A percentile compares a stretch with the other conserved stretches of the same genome.
phyloP scores from a whole-genome alignment of 345 rosid genomes.

The Bretschneidera sinensis region DNA sequence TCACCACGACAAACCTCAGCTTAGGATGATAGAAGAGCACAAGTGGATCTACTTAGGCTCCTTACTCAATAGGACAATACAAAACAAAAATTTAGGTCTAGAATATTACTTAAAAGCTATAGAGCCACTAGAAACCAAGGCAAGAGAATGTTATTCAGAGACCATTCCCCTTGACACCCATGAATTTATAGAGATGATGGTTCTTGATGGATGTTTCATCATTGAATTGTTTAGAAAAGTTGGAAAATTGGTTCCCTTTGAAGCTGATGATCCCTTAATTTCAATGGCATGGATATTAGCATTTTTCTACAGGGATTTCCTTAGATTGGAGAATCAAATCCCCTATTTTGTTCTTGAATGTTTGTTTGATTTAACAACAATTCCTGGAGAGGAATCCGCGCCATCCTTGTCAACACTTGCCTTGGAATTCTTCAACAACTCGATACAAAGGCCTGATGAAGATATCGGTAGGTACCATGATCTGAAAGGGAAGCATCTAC shows the following conservation, averaged over 20 bases:
- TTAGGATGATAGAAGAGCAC: conserved; percentile 73
- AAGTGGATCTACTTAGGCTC: conserved; percentile 64
- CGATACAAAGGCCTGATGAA: conserved; percentile 32
- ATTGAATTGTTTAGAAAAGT: conserved; percentile 63
- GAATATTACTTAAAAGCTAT: conserved; percentile 42
- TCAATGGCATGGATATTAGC: conserved; percentile 73
- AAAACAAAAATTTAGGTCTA: conserved; percentile 24
- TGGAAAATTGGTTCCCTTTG: conserved; percentile 27
- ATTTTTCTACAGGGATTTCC: conserved; percentile 56
- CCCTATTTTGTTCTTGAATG: conserved; percentile 64
- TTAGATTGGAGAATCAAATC: conserved; percentile 47
- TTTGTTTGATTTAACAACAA: conserved; percentile 41
- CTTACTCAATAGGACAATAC: conserved; percentile 35
- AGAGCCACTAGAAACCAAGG: conserved; percentile 34
- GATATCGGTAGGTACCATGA: conserved; percentile 24
- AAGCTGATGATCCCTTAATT: conserved; percentile 59
- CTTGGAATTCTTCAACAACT: conserved; percentile 57
- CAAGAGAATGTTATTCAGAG: conserved; percentile 72
- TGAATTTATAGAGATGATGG: conserved; percentile 66
- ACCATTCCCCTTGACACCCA: conserved; percentile 27
- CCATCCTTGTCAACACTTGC: conserved; percentile 40
- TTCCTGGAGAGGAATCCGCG: conserved; percentile 23
- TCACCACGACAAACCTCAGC: conserved; percentile 41
- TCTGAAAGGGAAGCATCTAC: conserved; percentile 49
- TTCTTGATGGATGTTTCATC: conserved; percentile 62